A percentile compares a stretch with the other conserved stretches of the same genome.
phyloP scores from a whole-genome alignment of 805 yeast species.

The Kodamaea neixiangensis region DNA sequence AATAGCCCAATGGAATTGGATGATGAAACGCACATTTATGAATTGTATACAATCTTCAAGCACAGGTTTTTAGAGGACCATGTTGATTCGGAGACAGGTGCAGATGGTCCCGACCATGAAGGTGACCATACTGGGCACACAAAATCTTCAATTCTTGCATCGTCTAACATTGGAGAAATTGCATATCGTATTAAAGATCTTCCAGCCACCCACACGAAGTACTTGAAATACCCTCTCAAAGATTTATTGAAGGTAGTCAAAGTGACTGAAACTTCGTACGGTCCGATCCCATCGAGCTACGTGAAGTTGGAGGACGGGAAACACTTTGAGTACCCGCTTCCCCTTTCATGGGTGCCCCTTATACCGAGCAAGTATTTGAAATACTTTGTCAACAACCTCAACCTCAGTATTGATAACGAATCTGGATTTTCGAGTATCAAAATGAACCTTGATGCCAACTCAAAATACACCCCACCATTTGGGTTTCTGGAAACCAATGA shows the following conservation, averaged over 20 bases:
- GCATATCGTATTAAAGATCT: constrained; percentile 6
- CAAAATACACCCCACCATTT: not conserved
- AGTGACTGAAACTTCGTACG: constrained; percentile 23
- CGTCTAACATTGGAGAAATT: constrained; percentile 15
- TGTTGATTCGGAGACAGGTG: constrained; percentile 10
- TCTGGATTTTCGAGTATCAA: constrained; percentile 33
- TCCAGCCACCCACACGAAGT: constrained; percentile 24
- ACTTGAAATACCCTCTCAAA: constrained; percentile 23
- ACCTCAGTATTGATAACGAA: constrained; percentile 26
- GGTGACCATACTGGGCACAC: not conserved
- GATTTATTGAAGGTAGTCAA: constrained; percentile 27
- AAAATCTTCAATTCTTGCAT: constrained; percentile 6
- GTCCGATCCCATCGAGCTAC: constrained; percentile 26
- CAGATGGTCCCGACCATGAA: constrained; percentile 3
- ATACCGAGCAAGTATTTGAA: constrained; percentile 26
- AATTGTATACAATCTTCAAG: constrained; percentile 34
- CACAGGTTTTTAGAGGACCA: constrained; percentile 25
- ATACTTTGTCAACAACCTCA: constrained; percentile 23
- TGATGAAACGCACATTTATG: constrained; percentile 31
- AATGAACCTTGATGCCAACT: constrained; percentile 7
- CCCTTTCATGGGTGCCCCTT: constrained; percentile 43
- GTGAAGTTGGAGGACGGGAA: constrained; percentile 23
- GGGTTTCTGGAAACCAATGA: not conserved
- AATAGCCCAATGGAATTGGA: constrained; percentile 27
- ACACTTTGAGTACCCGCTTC: constrained; percentile 33